phyloP scores from a whole-genome alignment of 164 flowering plant genomes.

The Dillenia turbinata region DNA sequence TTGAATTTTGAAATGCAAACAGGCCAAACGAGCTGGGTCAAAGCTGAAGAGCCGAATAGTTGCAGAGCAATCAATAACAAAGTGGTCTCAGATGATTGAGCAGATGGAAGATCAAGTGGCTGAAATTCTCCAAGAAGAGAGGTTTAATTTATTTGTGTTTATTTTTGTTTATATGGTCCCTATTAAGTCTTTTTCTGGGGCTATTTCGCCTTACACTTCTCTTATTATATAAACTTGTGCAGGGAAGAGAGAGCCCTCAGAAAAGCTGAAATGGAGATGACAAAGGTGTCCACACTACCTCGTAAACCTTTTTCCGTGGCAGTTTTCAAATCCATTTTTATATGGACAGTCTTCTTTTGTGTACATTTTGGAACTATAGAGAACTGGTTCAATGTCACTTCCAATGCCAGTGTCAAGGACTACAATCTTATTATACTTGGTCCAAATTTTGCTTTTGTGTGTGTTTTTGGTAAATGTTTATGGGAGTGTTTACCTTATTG shows the following conservation, averaged over 20 bases:
- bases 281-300: constrained; percentile 46
- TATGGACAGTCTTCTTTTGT: background rate
- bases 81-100: constrained; percentile 84
- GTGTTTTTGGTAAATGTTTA: too few relatives aligned
- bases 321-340: background rate
- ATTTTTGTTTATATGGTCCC: too few relatives aligned
- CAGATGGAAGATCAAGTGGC: constrained; percentile 86
- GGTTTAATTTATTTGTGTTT: constrained; percentile 27
- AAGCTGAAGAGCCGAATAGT: constrained; percentile 74
- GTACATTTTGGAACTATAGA: background rate
- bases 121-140: constrained; percentile 77
- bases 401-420: background rate
- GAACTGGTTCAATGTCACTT: background rate
- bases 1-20: background rate
- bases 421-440: background rate
- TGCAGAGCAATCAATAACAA: constrained; percentile 75
- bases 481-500: background rate
- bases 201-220: too few relatives aligned
- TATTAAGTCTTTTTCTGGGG: too few relatives aligned
- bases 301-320: background rate
- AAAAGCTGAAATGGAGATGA: constrained; percentile 96
- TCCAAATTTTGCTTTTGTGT: background rate
- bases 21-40: constrained; percentile 92
- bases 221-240: constrained; percentile 7
- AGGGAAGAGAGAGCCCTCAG: constrained; percentile 86